Base-by-base conservation (phyloP, 73 alveolate species). In the Tetrahymena malaccensis region DNA sequence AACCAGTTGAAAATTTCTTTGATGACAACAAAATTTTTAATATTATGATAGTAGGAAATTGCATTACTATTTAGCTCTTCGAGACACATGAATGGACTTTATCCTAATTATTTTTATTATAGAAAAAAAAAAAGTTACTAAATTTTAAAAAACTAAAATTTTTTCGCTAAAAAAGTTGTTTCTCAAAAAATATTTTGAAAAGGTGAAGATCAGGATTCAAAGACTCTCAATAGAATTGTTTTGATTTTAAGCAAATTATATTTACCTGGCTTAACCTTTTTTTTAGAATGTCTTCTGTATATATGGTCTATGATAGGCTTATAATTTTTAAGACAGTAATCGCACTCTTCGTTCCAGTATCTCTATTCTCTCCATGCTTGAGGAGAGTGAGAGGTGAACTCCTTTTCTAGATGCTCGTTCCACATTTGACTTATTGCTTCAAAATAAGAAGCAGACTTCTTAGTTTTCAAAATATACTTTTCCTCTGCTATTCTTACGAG, bases 361-460 rank as follows among this genome's bases (percentile, higher is more conserved):
- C 97, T 94, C 25, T 93, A 93, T 35, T 93, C 43, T 94, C 99
- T 96, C 98, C 98, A 98, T 25, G 97, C 96, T 0, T 98, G 95
- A 4, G 34, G 89, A 11, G 89, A 70, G 89, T 70, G 89, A n/a
- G 89, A 70, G 17, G 34, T 70, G 89, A 70, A 70, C 31, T 70
- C 89, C 31, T 70, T 70, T 27, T 70, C 89, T 4, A 70, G 31
- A 70, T 70, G 89, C 7, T 70, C 89, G 31, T n/a, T 4, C 89
- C 89, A 70, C 89, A 70, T 70, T 12, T n/a, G 34, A 70, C 25
- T 70, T 25, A 70, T 70, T 7, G 89, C 89, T 70, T 70, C 89
- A 27, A 70, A 70, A 70, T 70, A 70, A 4, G 89, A 25, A 22
- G 37, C 17, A 12, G 89, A 25, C 31, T n/a, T n/a, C 25, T 70